These are phyloP conservation scores for Tetrapisispora pingtungensis DNA, from an alignment of 805 yeast genomes.

Conservation along the genomic window DNA sequence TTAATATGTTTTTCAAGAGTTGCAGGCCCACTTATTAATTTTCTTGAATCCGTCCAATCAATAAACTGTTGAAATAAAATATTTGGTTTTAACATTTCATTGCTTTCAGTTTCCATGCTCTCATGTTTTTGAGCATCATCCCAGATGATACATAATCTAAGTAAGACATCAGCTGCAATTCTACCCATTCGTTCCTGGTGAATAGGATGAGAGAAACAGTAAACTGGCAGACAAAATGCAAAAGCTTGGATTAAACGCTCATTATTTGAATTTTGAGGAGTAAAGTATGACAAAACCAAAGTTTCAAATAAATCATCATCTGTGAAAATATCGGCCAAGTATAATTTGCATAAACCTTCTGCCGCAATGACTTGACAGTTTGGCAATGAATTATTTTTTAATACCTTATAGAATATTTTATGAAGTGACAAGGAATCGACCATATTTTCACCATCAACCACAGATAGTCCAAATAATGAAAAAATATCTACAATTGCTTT, in stretches of 20 bases:
- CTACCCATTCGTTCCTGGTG: slow-evolving; percentile 62
- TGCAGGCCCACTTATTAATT: slow-evolving; percentile 41
- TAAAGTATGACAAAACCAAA: slow-evolving; percentile 63
- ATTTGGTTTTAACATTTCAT: slow-evolving; percentile 34
- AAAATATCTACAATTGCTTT: slow-evolving; percentile 69
- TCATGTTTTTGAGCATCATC: slow-evolving; percentile 30
- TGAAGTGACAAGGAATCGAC: slow-evolving; percentile 60
- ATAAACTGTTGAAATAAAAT: slow-evolving; percentile 59
- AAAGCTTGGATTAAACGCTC: slow-evolving; percentile 66
- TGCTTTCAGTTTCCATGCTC: slow-evolving; percentile 18
- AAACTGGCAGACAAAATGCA: slow-evolving; percentile 81
- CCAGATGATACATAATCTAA: slow-evolving; percentile 42
- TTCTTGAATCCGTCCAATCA: slow-evolving; percentile 77
- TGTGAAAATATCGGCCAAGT: slow-evolving; percentile 62
- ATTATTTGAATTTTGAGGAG: slow-evolving; percentile 53
- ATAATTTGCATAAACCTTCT: slow-evolving; percentile 75
- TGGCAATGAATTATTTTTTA: slow-evolving; percentile 48
- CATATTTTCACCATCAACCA: slow-evolving; percentile 51
- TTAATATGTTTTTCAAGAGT: slow-evolving; percentile 27
- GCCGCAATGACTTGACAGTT: slow-evolving; percentile 72
- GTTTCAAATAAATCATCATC: slow-evolving; percentile 67
- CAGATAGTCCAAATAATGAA: slow-evolving; percentile 62
- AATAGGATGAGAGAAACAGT: slow-evolving; percentile 60
- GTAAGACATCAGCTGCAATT: slow-evolving; percentile 56
- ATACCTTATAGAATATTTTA: slow-evolving; percentile 55